Conservation (phyloP, 2,329 filamentous ascomycete genomes). For the Pezicula carpinea region DNA sequence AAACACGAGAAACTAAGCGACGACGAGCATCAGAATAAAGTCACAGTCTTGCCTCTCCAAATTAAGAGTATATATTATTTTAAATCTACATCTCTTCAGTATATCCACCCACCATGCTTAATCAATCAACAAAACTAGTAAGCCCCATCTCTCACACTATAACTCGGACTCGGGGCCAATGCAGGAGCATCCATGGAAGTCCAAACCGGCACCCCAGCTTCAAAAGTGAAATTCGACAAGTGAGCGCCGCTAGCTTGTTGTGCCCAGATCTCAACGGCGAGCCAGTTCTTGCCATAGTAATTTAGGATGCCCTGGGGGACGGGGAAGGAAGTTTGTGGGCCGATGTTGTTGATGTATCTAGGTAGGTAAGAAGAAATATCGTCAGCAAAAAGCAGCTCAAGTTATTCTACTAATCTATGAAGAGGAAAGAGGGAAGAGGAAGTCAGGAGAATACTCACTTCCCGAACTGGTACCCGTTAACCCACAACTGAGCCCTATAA, state of each 20-base stretch:
- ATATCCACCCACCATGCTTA: too few relatives aligned
- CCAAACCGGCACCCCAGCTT: conserved; percentile 17
- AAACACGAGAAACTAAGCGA: too few relatives aligned
- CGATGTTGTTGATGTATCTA: conserved; percentile 58
- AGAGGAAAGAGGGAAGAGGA: not conserved
- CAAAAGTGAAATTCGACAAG: conserved; percentile 21
- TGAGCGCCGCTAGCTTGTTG: conserved; percentile 25
- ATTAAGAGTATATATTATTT: too few relatives aligned
- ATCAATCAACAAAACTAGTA: conserved; percentile 14
- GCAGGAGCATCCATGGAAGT: conserved; percentile 20
- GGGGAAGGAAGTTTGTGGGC: conserved; percentile 66
- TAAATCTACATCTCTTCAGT: too few relatives aligned
- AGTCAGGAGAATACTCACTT: conserved; percentile 45
- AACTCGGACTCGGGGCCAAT: conserved; percentile 20
- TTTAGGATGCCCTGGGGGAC: conserved; percentile 71
- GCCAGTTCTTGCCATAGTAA: conserved; percentile 64
- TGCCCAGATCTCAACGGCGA: conserved; percentile 67
- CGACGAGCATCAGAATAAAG: too few relatives aligned
- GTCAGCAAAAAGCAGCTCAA: not conserved
- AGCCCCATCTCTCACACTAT: conserved; percentile 21
- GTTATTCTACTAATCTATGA: too few relatives aligned
- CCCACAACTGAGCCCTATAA: conserved; percentile 62
- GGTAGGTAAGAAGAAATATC: too few relatives aligned
- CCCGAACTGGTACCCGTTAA: conserved; percentile 74
- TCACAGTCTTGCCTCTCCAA: too few relatives aligned